Percentiles rank a stretch among this genome's conserved stretches.
Conservation (phyloP, 2,329 filamentous ascomycete species). For the Alternaria ventricosa region DNA sequence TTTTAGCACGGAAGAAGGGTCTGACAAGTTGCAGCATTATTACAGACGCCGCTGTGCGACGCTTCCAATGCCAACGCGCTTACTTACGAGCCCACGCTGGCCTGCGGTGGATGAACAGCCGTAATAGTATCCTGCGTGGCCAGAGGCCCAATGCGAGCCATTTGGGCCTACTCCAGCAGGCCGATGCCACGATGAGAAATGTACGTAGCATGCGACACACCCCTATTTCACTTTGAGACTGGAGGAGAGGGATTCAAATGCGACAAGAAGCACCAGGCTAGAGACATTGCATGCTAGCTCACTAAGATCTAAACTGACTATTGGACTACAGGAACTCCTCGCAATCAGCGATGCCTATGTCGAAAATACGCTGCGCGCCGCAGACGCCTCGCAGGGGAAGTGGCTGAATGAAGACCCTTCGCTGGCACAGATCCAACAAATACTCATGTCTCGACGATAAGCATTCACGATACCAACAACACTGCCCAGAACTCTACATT, state of each 20-base stretch:
- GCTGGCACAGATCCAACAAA: conserved; percentile 57
- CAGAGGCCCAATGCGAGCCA: conserved; percentile 58
- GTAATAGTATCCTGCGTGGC: conserved; percentile 59
- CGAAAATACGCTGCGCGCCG: conserved; percentile 60
- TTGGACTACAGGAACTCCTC: conserved; percentile 59
- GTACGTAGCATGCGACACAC: conserved; percentile 44
- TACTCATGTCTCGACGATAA: conserved; percentile 41
- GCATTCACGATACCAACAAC: neutral
- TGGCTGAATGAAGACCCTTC: conserved; percentile 68
- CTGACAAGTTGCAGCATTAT: conserved; percentile 59
- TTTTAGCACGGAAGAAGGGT: neutral
- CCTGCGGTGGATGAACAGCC: conserved; percentile 64
- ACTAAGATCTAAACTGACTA: neutral
- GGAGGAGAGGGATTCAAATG: neutral
- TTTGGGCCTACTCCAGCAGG: conserved; percentile 55
- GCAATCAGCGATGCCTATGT: conserved; percentile 65
- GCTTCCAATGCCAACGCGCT: conserved; percentile 67
- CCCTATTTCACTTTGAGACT: neutral
- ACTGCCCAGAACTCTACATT: neutral
- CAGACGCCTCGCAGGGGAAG: conserved; percentile 64
- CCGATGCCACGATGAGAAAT: conserved; percentile 56
- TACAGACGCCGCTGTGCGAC: conserved; percentile 64
- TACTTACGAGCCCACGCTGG: conserved; percentile 66
- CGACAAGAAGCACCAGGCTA: neutral
- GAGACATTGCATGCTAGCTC: conserved; percentile 11